phyloP scores from a whole-genome alignment of 495 filamentous ascomycete genomes.

The Penicillium mononematosum region DNA sequence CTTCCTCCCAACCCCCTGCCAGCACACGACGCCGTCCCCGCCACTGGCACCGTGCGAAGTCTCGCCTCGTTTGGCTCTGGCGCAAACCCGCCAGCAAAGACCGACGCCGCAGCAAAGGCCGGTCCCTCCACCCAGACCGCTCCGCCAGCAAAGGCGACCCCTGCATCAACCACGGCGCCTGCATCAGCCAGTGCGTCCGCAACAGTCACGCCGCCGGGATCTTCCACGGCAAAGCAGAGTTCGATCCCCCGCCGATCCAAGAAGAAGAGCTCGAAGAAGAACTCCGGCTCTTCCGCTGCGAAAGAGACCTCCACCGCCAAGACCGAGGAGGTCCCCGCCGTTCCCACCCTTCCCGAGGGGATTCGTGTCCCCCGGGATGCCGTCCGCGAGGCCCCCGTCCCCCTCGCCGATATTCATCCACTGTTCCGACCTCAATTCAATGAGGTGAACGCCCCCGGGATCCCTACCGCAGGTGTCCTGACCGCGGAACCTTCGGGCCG shows the following conservation, averaged over 20 bases:
- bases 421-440: constrained; percentile 8
- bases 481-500: neutral
- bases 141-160: neutral
- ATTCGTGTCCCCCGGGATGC: neutral
- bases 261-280: neutral
- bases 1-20: neutral
- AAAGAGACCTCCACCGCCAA: constrained; percentile 4
- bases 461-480: neutral
- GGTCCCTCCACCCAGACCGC: neutral
- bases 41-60: neutral
- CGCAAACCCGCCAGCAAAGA: neutral
- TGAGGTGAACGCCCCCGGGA: neutral
- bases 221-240: neutral
- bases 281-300: neutral
- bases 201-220: neutral
- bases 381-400: neutral
- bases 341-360: constrained; percentile 14
- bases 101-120: neutral
- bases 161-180: too few relatives aligned
- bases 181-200: neutral
- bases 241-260: neutral
- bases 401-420: constrained; percentile 23
- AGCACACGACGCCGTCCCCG: neutral
- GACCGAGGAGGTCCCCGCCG: constrained; percentile 18
- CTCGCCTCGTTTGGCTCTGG: neutral